These are phyloP conservation scores for Cymodocea nodosa DNA, from an alignment of 116 monocot genomes.

Conservation along the genomic window DNA sequence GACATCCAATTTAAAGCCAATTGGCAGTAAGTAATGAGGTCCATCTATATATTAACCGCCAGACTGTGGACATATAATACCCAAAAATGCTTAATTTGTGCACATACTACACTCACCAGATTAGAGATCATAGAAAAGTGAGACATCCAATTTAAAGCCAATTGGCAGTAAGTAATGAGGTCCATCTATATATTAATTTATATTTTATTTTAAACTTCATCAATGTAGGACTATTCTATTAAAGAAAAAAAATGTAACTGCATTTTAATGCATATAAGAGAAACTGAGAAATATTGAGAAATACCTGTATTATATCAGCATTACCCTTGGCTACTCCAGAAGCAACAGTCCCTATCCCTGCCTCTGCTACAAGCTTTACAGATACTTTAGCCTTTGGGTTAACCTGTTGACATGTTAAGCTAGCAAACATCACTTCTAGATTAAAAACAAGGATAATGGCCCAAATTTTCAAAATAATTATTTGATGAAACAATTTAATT, in stretches of 20 bases:
- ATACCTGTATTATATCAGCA: slow-evolving; percentile 95
- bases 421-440: not conserved
- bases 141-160: no score
- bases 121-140: no score
- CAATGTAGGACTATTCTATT: no score
- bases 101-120: no score
- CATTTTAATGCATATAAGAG: not conserved
- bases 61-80: no score
- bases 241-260: not conserved
- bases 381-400: slow-evolving; percentile 95
- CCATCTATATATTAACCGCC: no score
- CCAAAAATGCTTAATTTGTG: no score
- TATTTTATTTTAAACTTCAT: no score
- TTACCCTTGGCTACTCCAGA: slow-evolving; percentile 98
- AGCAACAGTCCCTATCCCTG: slow-evolving; percentile 96
- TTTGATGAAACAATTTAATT: not conserved
- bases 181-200: no score
- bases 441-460: not conserved
- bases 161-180: no score
- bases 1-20: no score
- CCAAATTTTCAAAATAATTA: not conserved
- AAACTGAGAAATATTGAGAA: not conserved
- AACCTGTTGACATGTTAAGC: slow-evolving; percentile 25
- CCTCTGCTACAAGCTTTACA: slow-evolving; percentile 98
- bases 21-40: no score